Evolutionary conservation across 352 stramenopile genomes (phyloP), one percentile per base, ranked within the genome.

Genomic region (Pythium guiyangense): DNA sequence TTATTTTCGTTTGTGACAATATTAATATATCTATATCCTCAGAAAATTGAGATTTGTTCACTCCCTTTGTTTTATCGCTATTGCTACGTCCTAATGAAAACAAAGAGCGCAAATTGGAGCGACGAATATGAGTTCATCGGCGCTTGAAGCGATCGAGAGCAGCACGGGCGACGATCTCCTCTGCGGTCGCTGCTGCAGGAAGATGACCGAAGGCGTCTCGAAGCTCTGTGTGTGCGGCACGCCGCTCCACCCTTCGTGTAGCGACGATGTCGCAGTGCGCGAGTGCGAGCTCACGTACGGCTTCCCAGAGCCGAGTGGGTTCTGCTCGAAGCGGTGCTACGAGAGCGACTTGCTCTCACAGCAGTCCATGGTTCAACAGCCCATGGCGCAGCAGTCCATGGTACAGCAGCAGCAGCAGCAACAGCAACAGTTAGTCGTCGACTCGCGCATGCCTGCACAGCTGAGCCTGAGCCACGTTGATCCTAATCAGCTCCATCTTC

Each of bases 261-360:
- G 66, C 57, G 57, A 70, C 54, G 58, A 68, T 49, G 64, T 74
- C 45, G 72, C 72, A 2, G 34, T 57, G 46, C 67, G 60, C 53
- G 67, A 81, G 26, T 81, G 67, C 62, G 61, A 44, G 12, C 67
- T 79, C 20, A 52, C 60, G 39, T 70, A 67, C 50, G 69, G 67
- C 22, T 78, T 81, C 49, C 59, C 69, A 3, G 49, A 54, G 43
- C 46, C 67, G 6, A 20, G 52, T 2, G 57, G 64, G 6, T 81
- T 65, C 56, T 81, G 72, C 59, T 81, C 67, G 44, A 71, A 66
- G 61, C 66, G 62, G 20, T 79, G 72, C 62, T 78, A 68, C 57
- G 69, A 81, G 14, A 52, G 20, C 25, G 69, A 74, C 17, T 17
- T 61, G 11, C 52, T 71, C 9, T 29, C 51, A 17, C 47, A 47